Percentiles rank a stretch among this genome's conserved stretches.
These are phyloP conservation scores for Xanthoparmelia taractica DNA, from an alignment of 495 filamentous ascomycete species.

Conservation along the genomic window DNA sequence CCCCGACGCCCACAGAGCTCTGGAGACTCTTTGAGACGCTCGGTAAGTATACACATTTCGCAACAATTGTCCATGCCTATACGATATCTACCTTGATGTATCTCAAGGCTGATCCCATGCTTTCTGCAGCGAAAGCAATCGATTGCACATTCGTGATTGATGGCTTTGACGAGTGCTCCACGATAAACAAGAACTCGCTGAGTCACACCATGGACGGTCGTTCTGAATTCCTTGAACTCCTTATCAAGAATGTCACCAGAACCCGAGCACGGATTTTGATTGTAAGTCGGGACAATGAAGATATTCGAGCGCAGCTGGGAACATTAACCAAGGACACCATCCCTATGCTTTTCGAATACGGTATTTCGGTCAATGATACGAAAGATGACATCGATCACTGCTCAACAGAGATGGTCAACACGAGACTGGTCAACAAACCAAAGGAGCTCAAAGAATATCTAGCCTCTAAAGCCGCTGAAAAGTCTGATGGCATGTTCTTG, in stretches of 20 bases:
- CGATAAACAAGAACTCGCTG: slow-evolving; percentile 17
- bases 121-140: not conserved
- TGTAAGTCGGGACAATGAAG: slow-evolving; percentile 23
- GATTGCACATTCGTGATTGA: slow-evolving; percentile 24
- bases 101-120: not conserved
- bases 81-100: too few relatives aligned
- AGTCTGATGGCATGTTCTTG: slow-evolving; percentile 28
- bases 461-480: slow-evolving; percentile 19
- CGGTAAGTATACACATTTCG: too few relatives aligned
- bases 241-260: slow-evolving; percentile 8
- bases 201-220: slow-evolving; percentile 17
- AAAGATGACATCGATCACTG: slow-evolving; percentile 14
- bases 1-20: slow-evolving; percentile 15
- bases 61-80: too few relatives aligned
- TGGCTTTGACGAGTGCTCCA: slow-evolving; percentile 29
- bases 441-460: slow-evolving; percentile 10
- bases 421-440: slow-evolving; percentile 20
- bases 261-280: slow-evolving; percentile 18
- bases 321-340: not conserved
- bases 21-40: slow-evolving; percentile 20
- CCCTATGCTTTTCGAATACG: slow-evolving; percentile 17
- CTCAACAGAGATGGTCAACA: slow-evolving; percentile 17
- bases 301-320: slow-evolving; percentile 20
- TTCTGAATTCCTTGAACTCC: slow-evolving; percentile 18
- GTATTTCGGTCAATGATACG: slow-evolving; percentile 21